A percentile compares a stretch with the other conserved stretches of the same genome.
Evolutionary conservation across 2,329 filamentous ascomycete species (phyloP).

Genomic region (Fusarium setosum): DNA sequence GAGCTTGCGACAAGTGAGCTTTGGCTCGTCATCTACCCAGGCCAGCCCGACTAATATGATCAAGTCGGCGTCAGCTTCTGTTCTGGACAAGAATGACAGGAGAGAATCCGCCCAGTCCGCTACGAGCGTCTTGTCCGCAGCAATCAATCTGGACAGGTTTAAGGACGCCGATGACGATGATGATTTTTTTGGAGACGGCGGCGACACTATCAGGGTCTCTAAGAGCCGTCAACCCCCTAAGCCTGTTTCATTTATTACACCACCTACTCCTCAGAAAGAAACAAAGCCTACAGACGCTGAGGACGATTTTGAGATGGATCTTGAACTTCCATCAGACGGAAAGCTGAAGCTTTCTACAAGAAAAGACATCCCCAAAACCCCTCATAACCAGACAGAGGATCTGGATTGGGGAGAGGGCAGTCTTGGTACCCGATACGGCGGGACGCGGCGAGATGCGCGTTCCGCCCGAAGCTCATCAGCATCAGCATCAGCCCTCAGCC

Average conservation of each 20-base stretch:
- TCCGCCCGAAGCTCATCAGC: constrained; percentile 87
- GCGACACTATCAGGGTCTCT: constrained; percentile 75
- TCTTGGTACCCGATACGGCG: constrained; percentile 88
- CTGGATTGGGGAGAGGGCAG: constrained; percentile 96
- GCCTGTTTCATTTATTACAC: constrained; percentile 64
- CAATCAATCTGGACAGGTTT: constrained; percentile 72
- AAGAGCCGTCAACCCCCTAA: constrained; percentile 67
- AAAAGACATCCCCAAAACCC: constrained; percentile 72
- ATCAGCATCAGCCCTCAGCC: constrained; percentile 88
- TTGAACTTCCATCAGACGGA: constrained; percentile 77
- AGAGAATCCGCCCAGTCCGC: constrained; percentile 47
- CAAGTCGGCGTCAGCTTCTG: constrained; percentile 41
- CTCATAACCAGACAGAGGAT: constrained; percentile 74
- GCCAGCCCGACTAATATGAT: constrained; percentile 62
- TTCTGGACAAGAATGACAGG: constrained; percentile 42
- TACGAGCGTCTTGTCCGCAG: constrained; percentile 53
- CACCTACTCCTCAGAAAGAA: constrained; percentile 64
- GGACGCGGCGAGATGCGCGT: constrained; percentile 82
- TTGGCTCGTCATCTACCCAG: constrained; percentile 56
- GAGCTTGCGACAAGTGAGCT: constrained; percentile 74
- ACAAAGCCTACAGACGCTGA: constrained; percentile 51
- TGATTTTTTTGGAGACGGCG: constrained; percentile 72
- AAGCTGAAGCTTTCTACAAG: constrained; percentile 73
- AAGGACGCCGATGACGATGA: constrained; percentile 72
- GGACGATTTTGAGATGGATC: constrained; percentile 78